A percentile compares a stretch with the other conserved stretches of the same genome.
These are phyloP conservation scores for Coemansia sp. DNA, from an alignment of 192 early-diverging fungal genomes.

Conservation along the genomic window DNA sequence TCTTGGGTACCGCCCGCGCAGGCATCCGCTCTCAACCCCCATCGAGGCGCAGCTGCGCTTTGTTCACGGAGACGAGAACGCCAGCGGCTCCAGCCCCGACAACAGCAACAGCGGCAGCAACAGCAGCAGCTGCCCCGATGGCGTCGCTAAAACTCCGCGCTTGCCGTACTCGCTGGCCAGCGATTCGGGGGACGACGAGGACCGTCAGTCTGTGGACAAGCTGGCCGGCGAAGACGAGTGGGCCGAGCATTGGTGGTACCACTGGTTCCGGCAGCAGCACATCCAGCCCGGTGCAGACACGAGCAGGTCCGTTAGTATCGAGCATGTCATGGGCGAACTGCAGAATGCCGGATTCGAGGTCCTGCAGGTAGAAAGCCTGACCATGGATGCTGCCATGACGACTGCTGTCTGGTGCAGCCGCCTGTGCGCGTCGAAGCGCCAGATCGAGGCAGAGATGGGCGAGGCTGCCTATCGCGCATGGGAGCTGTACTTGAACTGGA, in stretches of 20 bases:
- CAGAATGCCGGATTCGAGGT: slow-evolving; percentile 54
- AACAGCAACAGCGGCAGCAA: no score
- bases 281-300: slow-evolving; percentile 56
- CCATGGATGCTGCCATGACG: slow-evolving; percentile 44
- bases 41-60: background rate
- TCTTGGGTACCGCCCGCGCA: slow-evolving; percentile 20
- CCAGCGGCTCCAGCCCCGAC: background rate
- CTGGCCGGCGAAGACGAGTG: slow-evolving; percentile 27
- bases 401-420: slow-evolving; percentile 46
- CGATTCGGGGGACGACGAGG: background rate
- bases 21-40: background rate
- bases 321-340: slow-evolving; percentile 46
- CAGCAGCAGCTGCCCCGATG: no score
- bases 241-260: slow-evolving; percentile 58
- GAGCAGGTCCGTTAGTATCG: slow-evolving; percentile 40
- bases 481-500: slow-evolving; percentile 58
- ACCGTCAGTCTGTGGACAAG: background rate
- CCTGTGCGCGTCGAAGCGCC: slow-evolving; percentile 42
- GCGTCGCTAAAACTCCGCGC: background rate
- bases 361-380: slow-evolving; percentile 51
- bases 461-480: slow-evolving; percentile 46
- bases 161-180: background rate
- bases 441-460: slow-evolving; percentile 54
- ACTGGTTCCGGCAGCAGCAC: slow-evolving; percentile 49
- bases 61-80: background rate